phyloP scores from a whole-genome alignment of 1,284 basidiomycete genomes.

The Phenoliferia sp. region DNA sequence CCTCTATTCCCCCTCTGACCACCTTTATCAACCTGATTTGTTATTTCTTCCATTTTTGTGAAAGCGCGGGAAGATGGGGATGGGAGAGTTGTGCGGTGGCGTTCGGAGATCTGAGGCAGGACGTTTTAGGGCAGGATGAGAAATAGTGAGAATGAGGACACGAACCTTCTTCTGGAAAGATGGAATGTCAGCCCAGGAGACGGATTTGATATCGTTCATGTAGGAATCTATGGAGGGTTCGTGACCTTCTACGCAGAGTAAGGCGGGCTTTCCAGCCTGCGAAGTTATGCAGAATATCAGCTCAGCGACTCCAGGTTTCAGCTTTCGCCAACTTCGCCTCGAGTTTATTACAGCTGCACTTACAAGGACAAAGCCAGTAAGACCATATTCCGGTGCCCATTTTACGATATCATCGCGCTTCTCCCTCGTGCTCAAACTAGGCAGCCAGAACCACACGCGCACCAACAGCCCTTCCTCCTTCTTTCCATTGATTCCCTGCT shows the following conservation, averaged over 20 bases:
- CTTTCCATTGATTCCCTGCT: background rate
- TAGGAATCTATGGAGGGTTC: conserved; percentile 41
- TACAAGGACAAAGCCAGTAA: conserved; percentile 45
- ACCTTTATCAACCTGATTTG: conserved; percentile 41
- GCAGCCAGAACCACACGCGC: conserved; percentile 32
- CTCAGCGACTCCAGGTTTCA: background rate
- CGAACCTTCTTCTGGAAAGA: conserved; percentile 42
- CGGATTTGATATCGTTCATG: conserved; percentile 46
- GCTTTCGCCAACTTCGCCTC: background rate
- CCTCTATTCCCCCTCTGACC: conserved; percentile 45
- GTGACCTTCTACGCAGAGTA: conserved; percentile 47
- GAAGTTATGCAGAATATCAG: background rate
- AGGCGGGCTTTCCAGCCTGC: conserved; percentile 47
- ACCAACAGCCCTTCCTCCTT: background rate
- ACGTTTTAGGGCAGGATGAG: background rate
- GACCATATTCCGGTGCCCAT: conserved; percentile 40
- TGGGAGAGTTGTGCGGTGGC: conserved; percentile 40
- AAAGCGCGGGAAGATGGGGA: conserved; percentile 36
- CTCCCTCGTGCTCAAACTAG: conserved; percentile 42
- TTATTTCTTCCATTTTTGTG: conserved; percentile 45
- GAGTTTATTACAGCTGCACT: conserved; percentile 8
- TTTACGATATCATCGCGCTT: conserved; percentile 44
- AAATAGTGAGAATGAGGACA: background rate
- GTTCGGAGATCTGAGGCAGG: conserved; percentile 41
- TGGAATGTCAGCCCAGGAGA: conserved; percentile 48